These are phyloP conservation scores for Rossbeevera mucosa DNA, from an alignment of 768 basidiomycete genomes.

Conservation along the genomic window DNA sequence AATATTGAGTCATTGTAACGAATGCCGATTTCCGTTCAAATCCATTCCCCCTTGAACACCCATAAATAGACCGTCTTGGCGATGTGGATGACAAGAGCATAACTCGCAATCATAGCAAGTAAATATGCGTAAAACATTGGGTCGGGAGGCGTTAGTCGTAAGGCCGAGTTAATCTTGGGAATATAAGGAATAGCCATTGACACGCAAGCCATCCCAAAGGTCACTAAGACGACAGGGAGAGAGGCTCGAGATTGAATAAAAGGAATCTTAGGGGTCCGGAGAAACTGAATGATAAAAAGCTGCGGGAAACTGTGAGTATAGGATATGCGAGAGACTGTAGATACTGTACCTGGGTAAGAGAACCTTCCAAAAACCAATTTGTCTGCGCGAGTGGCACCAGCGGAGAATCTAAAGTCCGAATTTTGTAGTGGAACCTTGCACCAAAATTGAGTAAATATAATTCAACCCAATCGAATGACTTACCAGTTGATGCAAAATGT, in stretches of 20 bases:
- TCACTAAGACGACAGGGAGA: slow-evolving; percentile 22
- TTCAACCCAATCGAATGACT: background rate
- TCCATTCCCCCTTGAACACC: slow-evolving; percentile 30
- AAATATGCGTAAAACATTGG: slow-evolving; percentile 29
- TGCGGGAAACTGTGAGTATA: slow-evolving; percentile 4
- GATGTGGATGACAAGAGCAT: slow-evolving; percentile 26
- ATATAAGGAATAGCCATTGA: slow-evolving; percentile 33
- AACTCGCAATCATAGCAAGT: slow-evolving; percentile 17
- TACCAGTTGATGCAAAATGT: slow-evolving; percentile 33
- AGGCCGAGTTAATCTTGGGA: slow-evolving; percentile 27
- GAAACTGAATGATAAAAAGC: slow-evolving; percentile 33
- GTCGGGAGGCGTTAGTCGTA: slow-evolving; percentile 25
- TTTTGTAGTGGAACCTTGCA: slow-evolving; percentile 30
- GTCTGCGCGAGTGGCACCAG: slow-evolving; percentile 32
- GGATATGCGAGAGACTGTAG: background rate
- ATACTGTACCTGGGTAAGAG: slow-evolving; percentile 32
- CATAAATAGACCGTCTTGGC: slow-evolving; percentile 25
- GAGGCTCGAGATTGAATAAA: slow-evolving; percentile 32
- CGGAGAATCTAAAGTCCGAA: slow-evolving; percentile 24
- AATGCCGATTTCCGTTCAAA: slow-evolving; percentile 6
- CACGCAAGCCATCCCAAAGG: slow-evolving; percentile 30
- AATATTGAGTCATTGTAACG: background rate
- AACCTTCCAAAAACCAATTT: slow-evolving; percentile 35
- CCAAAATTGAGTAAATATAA: background rate
- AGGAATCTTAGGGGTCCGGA: slow-evolving; percentile 28